A percentile compares a stretch with the other conserved stretches of the same genome.
Conservation (phyloP, 176 grass and related monocot genomes). For the Hordeum marinum region DNA sequence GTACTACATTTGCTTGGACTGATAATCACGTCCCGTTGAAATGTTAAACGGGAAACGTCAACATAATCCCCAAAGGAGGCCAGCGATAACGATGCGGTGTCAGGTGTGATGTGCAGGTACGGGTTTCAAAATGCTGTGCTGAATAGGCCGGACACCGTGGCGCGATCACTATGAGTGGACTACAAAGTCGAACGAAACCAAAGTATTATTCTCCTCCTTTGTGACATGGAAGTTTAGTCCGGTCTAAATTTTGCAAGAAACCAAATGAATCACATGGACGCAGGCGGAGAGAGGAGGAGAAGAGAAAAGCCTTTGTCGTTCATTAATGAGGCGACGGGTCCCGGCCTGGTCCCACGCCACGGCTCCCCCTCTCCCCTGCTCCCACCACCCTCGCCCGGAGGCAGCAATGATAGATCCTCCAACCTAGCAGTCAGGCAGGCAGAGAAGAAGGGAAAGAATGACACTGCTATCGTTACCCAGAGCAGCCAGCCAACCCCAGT, state of each 20-base stretch:
- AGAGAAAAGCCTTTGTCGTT: not conserved
- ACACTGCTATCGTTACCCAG: not conserved
- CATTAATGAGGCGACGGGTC: constrained; percentile 28
- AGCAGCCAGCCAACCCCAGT: not conserved
- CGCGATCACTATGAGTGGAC: not conserved
- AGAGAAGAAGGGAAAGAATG: not conserved
- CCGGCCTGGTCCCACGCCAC: constrained; percentile 35
- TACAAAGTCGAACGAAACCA: not conserved
- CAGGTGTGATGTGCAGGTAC: not conserved
- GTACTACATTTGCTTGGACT: not conserved
- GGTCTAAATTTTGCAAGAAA: not conserved
- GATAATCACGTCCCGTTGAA: not conserved
- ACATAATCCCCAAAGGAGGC: not conserved
- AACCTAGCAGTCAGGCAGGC: constrained; percentile 3
- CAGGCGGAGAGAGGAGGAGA: not conserved
- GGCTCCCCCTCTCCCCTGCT: not conserved
- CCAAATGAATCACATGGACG: constrained; percentile 1
- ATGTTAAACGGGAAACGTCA: not conserved
- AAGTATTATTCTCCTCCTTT: not conserved
- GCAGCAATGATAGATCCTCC: constrained; percentile 37
- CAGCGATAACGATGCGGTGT: not conserved
- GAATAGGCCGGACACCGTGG: not conserved
- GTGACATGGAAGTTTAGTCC: not conserved
- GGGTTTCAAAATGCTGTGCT: not conserved
- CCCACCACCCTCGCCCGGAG: constrained; percentile 31